Conservation (phyloP, 2,329 filamentous ascomycete genomes). For the Diplodia intermedia region DNA sequence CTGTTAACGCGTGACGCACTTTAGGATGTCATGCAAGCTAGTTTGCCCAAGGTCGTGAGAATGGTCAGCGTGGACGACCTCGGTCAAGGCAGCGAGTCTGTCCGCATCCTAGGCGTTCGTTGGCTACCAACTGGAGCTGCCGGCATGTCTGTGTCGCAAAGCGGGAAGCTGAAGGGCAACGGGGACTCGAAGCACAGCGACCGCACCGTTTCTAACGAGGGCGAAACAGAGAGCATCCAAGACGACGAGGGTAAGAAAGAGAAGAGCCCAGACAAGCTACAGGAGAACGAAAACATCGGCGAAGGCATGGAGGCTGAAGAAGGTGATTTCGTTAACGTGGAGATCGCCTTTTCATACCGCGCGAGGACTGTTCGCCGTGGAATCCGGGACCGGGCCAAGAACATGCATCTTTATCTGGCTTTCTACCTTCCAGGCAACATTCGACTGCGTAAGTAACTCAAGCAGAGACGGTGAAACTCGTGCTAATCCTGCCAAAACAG, state of each 20-base stretch:
- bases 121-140: conserved; percentile 77
- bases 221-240: conserved; percentile 48
- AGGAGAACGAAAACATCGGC: conserved; percentile 48
- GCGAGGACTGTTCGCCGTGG: conserved; percentile 67
- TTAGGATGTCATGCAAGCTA: conserved; percentile 78
- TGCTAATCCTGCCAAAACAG: conserved; percentile 33
- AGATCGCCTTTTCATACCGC: conserved; percentile 76
- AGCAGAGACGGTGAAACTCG: not conserved
- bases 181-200: conserved; percentile 57
- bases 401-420: conserved; percentile 74
- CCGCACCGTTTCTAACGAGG: conserved; percentile 56
- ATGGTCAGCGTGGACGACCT: conserved; percentile 80
- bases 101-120: conserved; percentile 73
- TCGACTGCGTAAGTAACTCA: conserved; percentile 54
- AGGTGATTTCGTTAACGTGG: conserved; percentile 78
- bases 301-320: conserved; percentile 78
- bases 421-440: conserved; percentile 70
- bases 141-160: conserved; percentile 63
- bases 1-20: not conserved
- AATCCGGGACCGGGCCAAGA: conserved; percentile 69
- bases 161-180: conserved; percentile 63
- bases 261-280: conserved; percentile 41
- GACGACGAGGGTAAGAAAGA: conserved; percentile 42
- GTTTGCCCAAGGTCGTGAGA: conserved; percentile 70
- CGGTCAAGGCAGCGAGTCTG: conserved; percentile 74